phyloP scores from a whole-genome alignment of 768 basidiomycete genomes.

The Phanerochaete carnosa region DNA sequence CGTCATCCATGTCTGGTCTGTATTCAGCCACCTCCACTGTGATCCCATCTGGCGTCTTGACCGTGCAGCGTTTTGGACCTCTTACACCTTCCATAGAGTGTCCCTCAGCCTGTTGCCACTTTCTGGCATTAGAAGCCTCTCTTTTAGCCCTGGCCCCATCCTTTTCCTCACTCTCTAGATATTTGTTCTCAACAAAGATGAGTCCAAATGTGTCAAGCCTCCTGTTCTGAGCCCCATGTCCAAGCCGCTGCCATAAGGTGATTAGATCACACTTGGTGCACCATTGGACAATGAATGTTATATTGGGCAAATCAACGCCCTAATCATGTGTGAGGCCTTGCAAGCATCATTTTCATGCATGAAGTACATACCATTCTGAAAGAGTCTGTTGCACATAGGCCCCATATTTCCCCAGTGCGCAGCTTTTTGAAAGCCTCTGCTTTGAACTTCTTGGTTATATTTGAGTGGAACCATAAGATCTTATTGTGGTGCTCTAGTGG shows the following conservation, averaged over 20 bases:
- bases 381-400: conserved; percentile 3
- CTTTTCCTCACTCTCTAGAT: background rate
- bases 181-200: background rate
- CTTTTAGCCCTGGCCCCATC: background rate
- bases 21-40: too few relatives aligned
- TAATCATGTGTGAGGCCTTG: background rate
- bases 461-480: conserved; percentile 11
- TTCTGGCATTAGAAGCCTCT: background rate
- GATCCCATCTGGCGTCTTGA: too few relatives aligned
- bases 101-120: too few relatives aligned
- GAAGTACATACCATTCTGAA: conserved; percentile 6
- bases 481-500: background rate
- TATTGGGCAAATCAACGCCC: background rate
- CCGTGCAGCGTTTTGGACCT: too few relatives aligned
- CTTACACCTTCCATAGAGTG: too few relatives aligned
- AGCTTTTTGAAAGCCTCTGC: background rate
- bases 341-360: background rate
- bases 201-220: background rate
- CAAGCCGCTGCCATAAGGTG: background rate
- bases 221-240: background rate
- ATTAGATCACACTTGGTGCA: background rate
- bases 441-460: background rate
- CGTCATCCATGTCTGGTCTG: too few relatives aligned
- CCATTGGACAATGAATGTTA: background rate
- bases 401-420: background rate